Conservation (phyloP, 176 grass and related monocot genomes). For the Oryza meyeriana region DNA sequence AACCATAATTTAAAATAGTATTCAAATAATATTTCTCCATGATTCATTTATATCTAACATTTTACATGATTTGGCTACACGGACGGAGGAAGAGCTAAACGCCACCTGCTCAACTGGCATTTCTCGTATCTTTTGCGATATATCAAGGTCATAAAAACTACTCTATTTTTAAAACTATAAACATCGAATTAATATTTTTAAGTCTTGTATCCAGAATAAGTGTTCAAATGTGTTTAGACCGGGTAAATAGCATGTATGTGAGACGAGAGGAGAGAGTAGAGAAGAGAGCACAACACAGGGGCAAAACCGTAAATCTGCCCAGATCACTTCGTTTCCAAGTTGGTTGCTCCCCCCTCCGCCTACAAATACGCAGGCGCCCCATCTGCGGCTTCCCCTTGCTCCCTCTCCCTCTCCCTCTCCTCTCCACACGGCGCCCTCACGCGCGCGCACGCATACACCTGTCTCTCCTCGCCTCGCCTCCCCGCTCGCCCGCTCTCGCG, state of each 20-base stretch:
- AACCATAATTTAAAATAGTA: not conserved
- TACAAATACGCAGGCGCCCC: slow-evolving; percentile 57
- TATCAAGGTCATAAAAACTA: not conserved
- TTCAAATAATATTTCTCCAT: not conserved
- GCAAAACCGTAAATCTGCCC: slow-evolving; percentile 13
- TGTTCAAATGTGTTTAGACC: not conserved
- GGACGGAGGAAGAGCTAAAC: not conserved
- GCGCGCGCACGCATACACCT: slow-evolving; percentile 2
- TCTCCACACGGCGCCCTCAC: not conserved
- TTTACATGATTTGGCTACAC: not conserved
- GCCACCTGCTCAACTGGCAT: not conserved
- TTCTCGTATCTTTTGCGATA: not conserved
- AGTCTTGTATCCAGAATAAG: not conserved
- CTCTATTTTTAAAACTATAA: not conserved
- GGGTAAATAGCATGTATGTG: not conserved
- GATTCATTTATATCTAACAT: not conserved
- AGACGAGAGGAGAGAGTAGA: not conserved
- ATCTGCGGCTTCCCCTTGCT: not conserved
- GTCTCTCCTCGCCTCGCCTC: slow-evolving; percentile 17
- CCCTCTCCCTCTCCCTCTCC: not conserved
- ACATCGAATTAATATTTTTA: not conserved
- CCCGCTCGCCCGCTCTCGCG: slow-evolving; percentile 1
- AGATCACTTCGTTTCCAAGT: not conserved
- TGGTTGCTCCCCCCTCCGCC: slow-evolving; percentile 25
- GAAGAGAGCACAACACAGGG: not conserved